Evolutionary conservation across 1,284 basidiomycete species (phyloP).

Genomic region (Austroboletus novae-zelandiae): DNA sequence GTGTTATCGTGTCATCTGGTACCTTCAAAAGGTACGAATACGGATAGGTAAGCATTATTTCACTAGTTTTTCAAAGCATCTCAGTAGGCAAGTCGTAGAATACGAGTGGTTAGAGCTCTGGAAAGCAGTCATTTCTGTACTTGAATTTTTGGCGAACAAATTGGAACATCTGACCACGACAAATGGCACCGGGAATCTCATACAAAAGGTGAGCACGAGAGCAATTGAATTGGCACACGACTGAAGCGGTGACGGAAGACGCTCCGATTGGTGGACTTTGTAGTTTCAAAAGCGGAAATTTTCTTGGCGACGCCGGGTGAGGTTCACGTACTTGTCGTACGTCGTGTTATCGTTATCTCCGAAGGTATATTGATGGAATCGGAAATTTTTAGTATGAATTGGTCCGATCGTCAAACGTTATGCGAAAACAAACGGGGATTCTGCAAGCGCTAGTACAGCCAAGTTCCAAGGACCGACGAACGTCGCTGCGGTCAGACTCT

Average conservation of each 20-base stretch:
- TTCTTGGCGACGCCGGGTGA: slow-evolving; percentile 51
- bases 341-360: slow-evolving; percentile 26
- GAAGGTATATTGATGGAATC: slow-evolving; percentile 1
- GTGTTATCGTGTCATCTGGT: slow-evolving; percentile 53
- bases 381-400: slow-evolving; percentile 53
- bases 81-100: slow-evolving; percentile 34
- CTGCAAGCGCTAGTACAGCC: slow-evolving; percentile 41
- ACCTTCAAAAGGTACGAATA: slow-evolving; percentile 47
- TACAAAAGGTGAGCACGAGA: slow-evolving; percentile 46
- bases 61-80: background rate
- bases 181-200: slow-evolving; percentile 48
- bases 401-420: slow-evolving; percentile 47
- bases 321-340: slow-evolving; percentile 58
- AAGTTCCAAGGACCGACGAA: slow-evolving; percentile 18
- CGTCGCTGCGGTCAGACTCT: slow-evolving; percentile 27
- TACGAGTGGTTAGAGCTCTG: slow-evolving; percentile 67
- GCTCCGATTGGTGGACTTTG: slow-evolving; percentile 49
- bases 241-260: slow-evolving; percentile 36
- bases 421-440: slow-evolving; percentile 46
- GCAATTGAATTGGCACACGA: slow-evolving; percentile 4
- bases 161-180: slow-evolving; percentile 48
- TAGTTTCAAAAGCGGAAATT: slow-evolving; percentile 45
- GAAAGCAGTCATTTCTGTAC: slow-evolving; percentile 50
- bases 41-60: slow-evolving; percentile 45
- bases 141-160: slow-evolving; percentile 54